A percentile compares a stretch with the other conserved stretches of the same genome.
phyloP scores from a whole-genome alignment of 805 yeast genomes.

The Metschnikowia henanensis region DNA sequence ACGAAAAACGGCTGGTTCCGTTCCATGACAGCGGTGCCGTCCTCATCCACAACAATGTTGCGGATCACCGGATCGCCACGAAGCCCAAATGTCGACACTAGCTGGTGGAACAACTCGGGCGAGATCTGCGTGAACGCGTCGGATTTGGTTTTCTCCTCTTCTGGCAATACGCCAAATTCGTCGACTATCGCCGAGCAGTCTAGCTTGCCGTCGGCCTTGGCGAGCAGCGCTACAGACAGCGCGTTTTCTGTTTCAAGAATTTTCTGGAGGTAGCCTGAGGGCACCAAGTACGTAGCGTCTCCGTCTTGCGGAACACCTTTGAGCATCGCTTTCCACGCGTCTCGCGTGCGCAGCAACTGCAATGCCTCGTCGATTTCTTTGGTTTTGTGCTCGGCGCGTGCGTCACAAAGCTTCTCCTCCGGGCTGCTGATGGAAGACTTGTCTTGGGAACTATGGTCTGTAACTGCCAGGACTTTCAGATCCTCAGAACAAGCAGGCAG shows the following conservation, averaged over 20 bases:
- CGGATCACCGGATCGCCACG: slow-evolving; percentile 37
- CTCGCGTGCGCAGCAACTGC: slow-evolving; percentile 5
- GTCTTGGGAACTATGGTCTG: no score
- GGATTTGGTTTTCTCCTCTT: slow-evolving; percentile 20
- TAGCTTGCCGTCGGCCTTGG: slow-evolving; percentile 44
- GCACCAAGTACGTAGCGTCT: slow-evolving; percentile 48
- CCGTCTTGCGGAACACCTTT: slow-evolving; percentile 37
- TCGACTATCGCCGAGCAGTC: slow-evolving; percentile 47
- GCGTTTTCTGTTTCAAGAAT: slow-evolving; percentile 31
- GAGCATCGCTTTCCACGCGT: slow-evolving; percentile 12
- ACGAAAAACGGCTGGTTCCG: slow-evolving; percentile 36
- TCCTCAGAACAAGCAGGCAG: no score
- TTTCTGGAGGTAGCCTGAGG: slow-evolving; percentile 43
- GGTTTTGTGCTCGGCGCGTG: no score
- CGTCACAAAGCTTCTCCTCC: no score
- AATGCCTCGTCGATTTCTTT: no score
- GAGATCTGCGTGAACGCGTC: slow-evolving; percentile 33
- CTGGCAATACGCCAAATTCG: slow-evolving; percentile 43
- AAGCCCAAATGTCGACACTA: slow-evolving; percentile 57
- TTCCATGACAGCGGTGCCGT: slow-evolving; percentile 33
- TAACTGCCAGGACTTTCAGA: no score
- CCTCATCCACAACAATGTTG: slow-evolving; percentile 25
- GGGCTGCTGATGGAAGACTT: no score
- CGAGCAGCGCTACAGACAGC: slow-evolving; percentile 25
- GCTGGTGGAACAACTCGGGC: slow-evolving; percentile 42